These are phyloP conservation scores for Linnemannia elongata DNA, from an alignment of 192 early-diverging fungal genomes.

Conservation along the genomic window DNA sequence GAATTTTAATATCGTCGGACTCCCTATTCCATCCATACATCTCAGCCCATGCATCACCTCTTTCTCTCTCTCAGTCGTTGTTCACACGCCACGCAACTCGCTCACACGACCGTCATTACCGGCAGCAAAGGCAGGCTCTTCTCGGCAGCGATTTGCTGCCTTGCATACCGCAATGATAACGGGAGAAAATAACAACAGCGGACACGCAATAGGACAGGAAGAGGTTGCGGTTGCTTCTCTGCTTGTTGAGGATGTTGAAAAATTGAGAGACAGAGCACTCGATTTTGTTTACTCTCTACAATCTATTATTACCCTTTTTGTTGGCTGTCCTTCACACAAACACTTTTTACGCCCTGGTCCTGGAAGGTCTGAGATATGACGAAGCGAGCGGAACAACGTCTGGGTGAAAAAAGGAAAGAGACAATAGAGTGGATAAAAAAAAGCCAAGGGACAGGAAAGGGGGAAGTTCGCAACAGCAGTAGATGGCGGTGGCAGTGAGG, in stretches of 20 bases:
- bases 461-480: not conserved
- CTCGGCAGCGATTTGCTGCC: not conserved
- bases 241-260: not conserved
- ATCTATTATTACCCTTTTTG: constrained; percentile 1
- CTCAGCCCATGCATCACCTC: not conserved
- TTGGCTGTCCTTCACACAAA: not conserved
- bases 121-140: not conserved
- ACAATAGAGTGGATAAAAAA: too few relatives aligned
- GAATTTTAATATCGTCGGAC: constrained; percentile 3
- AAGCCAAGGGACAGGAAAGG: too few relatives aligned
- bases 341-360: not conserved
- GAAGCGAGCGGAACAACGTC: not conserved
- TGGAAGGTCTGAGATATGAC: constrained; percentile 3
- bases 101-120: not conserved
- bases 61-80: not conserved
- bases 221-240: too few relatives aligned
- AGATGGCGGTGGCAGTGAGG: not conserved
- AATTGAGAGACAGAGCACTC: not conserved
- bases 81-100: not conserved
- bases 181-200: not conserved
- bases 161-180: not conserved
- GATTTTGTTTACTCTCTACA: not conserved
- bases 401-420: not conserved
- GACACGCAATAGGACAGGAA: not conserved
- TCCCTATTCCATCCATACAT: constrained; percentile 6